Evolutionary conservation across 306 rosid genomes (phyloP), one percentile per base, ranked within the genome.

Genomic region (Cercis canadensis): DNA sequence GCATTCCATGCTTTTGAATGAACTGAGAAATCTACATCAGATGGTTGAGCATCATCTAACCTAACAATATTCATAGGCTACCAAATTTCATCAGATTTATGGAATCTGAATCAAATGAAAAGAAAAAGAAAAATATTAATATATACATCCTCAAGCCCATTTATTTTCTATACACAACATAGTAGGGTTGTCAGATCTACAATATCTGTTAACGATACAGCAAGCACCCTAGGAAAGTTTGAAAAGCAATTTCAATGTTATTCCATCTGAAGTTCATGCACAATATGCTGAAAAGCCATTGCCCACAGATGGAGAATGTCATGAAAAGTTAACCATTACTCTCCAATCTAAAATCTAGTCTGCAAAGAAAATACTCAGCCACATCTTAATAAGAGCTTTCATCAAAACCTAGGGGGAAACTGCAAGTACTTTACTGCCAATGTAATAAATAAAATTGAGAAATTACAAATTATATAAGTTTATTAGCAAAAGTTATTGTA

Each of bases 61-160:
- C 16, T 7, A 50, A 50, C 56, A 50, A 50, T 8, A 69, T 52
- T 33, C 51, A 62, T 3, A 64, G 55, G 39, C 67, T 63, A 39
- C 21, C 43, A 41, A 31, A 60, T 49, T 65, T 8, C 21, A 34
- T 18, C 40, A 4, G 61, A 14, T 63, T 32, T 9, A 17, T 4
- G 29, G 51, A 51, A 6, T 19, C 52, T 34, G 17, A 56, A 21
- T 50, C 14, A 61, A 72, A 49, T 19, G 6, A 31, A 60, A 19
- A 46, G 59, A 18, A 15, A 32, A 8, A 13, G 58, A 53, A 49
- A 54, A 50, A 15, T 14, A 21, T 16, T 51, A 71, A 46, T 4
- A 58, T 58, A 45, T 24, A 41, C 11, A 49, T 49, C 40, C 16
- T 18, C 59, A 36, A 32, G 5, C 51, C 58, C 47, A 57, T 57